phyloP scores from a whole-genome alignment of 106 monocot species.

The Agapanthus africanus region DNA sequence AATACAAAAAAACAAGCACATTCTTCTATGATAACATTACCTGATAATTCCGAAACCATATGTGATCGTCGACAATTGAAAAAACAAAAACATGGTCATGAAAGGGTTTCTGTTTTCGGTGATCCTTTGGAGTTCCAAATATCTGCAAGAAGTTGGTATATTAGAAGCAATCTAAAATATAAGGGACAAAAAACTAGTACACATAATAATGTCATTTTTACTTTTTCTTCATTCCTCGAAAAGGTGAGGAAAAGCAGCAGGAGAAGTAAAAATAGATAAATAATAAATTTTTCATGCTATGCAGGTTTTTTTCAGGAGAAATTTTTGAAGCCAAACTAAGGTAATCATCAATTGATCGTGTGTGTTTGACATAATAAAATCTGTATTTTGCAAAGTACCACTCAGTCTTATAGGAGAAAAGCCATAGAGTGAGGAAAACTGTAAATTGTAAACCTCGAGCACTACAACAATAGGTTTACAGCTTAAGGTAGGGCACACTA shows the following conservation, averaged over 20 bases:
- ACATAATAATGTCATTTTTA: neutral
- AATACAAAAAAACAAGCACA: neutral
- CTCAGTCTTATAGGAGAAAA: neutral
- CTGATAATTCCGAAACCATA: slow-evolving; percentile 98
- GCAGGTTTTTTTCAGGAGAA: neutral
- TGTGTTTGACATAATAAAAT: neutral
- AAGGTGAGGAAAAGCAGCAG: neutral
- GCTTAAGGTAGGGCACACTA: neutral
- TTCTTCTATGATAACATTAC: slow-evolving; percentile 15
- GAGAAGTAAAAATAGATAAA: neutral
- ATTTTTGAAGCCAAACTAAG: neutral
- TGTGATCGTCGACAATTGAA: slow-evolving; percentile 76
- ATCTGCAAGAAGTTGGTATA: slow-evolving; percentile 37
- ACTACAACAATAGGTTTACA: neutral
- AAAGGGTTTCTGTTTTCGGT: slow-evolving; percentile 86
- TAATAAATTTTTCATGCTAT: neutral
- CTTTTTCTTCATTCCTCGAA: neutral
- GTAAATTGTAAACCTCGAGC: neutral
- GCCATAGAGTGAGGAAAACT: neutral
- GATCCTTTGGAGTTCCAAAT: slow-evolving; percentile 85
- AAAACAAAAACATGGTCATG: slow-evolving; percentile 91
- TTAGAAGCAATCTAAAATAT: neutral
- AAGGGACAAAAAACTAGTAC: neutral
- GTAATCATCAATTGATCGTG: neutral
- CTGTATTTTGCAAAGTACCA: neutral